phyloP scores from a whole-genome alignment of 163 green algal species.

The Scenedesmus sp. region DNA sequence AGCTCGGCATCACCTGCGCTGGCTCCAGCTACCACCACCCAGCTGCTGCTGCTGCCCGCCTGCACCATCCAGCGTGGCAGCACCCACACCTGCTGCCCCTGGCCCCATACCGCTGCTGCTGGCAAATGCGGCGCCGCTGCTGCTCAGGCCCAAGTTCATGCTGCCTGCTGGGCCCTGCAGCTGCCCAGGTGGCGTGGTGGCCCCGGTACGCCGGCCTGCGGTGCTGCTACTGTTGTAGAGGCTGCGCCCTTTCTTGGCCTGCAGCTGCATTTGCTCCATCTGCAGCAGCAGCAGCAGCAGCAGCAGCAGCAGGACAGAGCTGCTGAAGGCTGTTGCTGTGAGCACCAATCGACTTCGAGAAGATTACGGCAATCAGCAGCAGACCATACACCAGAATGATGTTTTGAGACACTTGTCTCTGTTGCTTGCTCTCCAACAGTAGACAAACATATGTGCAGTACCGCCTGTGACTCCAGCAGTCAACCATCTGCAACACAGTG shows the following conservation, averaged over 20 bases:
- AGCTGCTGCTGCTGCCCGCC: background rate
- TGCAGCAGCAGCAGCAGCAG: slow-evolving; percentile 3
- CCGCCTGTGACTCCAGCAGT: too few relatives aligned
- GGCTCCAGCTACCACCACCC: background rate
- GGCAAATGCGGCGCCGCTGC: background rate
- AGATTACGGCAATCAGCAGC: background rate
- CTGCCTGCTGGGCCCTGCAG: background rate
- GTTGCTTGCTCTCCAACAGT: too few relatives aligned
- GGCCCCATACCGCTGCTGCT: background rate
- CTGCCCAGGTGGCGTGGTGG: background rate
- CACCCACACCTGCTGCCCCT: background rate
- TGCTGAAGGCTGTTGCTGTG: background rate
- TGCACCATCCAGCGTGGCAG: background rate
- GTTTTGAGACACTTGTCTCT: too few relatives aligned
- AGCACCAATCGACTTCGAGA: too few relatives aligned
- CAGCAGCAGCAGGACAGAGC: background rate
- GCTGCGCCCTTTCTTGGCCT: slow-evolving; percentile 34
- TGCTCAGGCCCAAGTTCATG: background rate
- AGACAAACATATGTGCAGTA: too few relatives aligned
- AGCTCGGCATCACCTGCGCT: background rate
- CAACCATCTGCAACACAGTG: slow-evolving; percentile 15
- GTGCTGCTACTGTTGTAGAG: slow-evolving; percentile 24
- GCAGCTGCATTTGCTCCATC: slow-evolving; percentile 42
- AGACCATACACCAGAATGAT: background rate
- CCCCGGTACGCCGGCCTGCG: background rate